phyloP scores from a whole-genome alignment of 2,329 filamentous ascomycete genomes.

The Zelopaecilomyces penicillatus region DNA sequence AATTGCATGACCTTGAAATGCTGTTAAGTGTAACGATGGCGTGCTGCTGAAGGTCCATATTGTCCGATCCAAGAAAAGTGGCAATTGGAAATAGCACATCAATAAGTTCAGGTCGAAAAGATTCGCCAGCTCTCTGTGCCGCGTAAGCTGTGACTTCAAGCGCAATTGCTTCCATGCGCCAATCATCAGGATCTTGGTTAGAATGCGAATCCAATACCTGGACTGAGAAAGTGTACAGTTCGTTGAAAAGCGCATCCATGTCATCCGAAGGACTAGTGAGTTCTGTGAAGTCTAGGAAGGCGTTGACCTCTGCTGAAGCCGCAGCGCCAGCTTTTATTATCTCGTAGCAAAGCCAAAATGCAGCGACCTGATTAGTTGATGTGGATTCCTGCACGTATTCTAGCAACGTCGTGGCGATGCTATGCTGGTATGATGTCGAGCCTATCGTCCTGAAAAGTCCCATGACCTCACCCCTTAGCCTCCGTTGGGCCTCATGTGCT shows the following conservation, averaged over 20 bases:
- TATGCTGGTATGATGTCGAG: slow-evolving; percentile 49
- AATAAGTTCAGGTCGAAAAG: slow-evolving; percentile 78
- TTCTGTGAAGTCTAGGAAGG: slow-evolving; percentile 52
- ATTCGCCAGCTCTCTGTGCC: slow-evolving; percentile 54
- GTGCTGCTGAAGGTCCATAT: slow-evolving; percentile 62
- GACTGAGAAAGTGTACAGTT: slow-evolving; percentile 63
- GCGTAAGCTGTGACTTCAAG: slow-evolving; percentile 74
- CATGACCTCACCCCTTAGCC: slow-evolving; percentile 48
- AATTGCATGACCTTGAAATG: slow-evolving; percentile 67
- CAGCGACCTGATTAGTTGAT: slow-evolving; percentile 54
- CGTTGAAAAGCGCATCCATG: slow-evolving; percentile 44
- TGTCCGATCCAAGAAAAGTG: slow-evolving; percentile 71
- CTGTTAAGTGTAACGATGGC: slow-evolving; percentile 77
- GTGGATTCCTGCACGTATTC: slow-evolving; percentile 51
- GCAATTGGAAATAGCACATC: slow-evolving; percentile 89
- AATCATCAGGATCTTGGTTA: slow-evolving; percentile 47
- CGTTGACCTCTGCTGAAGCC: slow-evolving; percentile 48
- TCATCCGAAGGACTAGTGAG: slow-evolving; percentile 28
- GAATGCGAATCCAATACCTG: slow-evolving; percentile 48
- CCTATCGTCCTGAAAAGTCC: slow-evolving; percentile 50
- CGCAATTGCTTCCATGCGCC: slow-evolving; percentile 69
- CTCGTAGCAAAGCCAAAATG: slow-evolving; percentile 73
- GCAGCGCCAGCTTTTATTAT: slow-evolving; percentile 53
- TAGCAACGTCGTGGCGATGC: slow-evolving; percentile 57
- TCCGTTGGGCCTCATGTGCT: slow-evolving; percentile 55